Base-by-base conservation (phyloP, 2,329 filamentous ascomycete species). In the Hypoxylon sp. region DNA sequence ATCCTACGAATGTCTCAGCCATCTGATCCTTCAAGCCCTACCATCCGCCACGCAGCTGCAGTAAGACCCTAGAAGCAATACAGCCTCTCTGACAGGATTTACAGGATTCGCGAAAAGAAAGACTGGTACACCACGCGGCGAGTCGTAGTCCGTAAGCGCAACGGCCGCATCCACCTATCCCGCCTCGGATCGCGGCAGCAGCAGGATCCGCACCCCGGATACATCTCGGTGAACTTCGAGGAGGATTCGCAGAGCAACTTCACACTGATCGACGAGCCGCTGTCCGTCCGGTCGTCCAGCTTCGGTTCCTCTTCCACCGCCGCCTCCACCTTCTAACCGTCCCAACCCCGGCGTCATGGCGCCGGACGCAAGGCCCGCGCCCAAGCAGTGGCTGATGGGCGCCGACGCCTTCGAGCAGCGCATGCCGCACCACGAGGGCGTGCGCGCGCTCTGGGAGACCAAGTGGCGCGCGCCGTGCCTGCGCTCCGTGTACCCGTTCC, bases 401-500 rank as follows among this genome's bases (percentile, higher is more conserved):
- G 66, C 70, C 19, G 76, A 80, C 68, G 80, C 79, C 45, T 85
- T 82, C 73, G 79, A 82, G 73, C 73, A 65, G 13, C 76, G 75
- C 66, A 84, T 84, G 82, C 83, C 87, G 19, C 89, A 90, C 74
- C 86, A 90, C 71, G 81, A 83, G 34, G 86, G 85, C 23, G 89
- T 90, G 71, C 82, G 86, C 74, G 84, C 85, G 9, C 80, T 92
- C 28, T 94, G 92, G 91, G 89, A 92, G 80, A 91, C 89, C 5
- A 93, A 92, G 79, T 94, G 91, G 91, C 89, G 89, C 79, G 82
- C 85, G 71, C 89, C 89, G 4, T 89, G 86, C 77, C 78, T 79
- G 36, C 89, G 89, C 79, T 85, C 88, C 62, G 83, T 93, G 7
- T 91, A 92, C 73, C 90, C 90, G 0, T 94, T 94, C 82, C 91